Percentiles rank a stretch among this genome's conserved stretches.
Conservation (phyloP, 331 rosid genomes). For the Prunus yedoensis region DNA sequence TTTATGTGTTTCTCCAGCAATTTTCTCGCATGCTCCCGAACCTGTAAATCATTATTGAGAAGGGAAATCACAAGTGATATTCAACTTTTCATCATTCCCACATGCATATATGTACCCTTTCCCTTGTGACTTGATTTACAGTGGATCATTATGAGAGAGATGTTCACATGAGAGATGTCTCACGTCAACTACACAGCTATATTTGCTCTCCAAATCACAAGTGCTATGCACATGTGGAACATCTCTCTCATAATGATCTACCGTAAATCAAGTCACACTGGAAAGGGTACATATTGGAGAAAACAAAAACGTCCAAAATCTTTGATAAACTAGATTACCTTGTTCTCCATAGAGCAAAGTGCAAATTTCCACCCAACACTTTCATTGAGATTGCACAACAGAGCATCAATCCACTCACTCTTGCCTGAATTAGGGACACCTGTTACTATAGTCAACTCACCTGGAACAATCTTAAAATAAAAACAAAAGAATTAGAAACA, state of each 20-base stretch:
- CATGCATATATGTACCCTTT: neutral
- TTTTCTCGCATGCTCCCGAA: conserved; percentile 94
- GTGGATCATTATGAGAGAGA: neutral
- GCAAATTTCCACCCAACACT: conserved; percentile 79
- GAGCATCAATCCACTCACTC: conserved; percentile 99
- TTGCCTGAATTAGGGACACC: conserved; percentile 99
- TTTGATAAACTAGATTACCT: conserved; percentile 46
- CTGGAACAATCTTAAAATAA: conserved; percentile 77
- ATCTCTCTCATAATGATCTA: neutral
- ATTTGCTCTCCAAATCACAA: conserved; percentile 2
- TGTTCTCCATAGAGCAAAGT: conserved; percentile 98
- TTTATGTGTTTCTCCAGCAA: conserved; percentile 76
- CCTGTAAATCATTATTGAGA: conserved; percentile 42
- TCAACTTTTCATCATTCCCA: neutral
- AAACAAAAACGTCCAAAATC: neutral
- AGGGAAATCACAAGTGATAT: neutral
- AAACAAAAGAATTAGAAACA: conserved; percentile 10
- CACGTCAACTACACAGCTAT: neutral
- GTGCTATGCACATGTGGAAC: neutral
- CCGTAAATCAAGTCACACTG: neutral
- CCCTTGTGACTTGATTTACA: neutral
- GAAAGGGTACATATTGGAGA: neutral
- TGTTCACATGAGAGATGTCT: neutral
- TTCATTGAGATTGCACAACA: conserved; percentile 77
- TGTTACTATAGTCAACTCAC: conserved; percentile 88